Evolutionary conservation across 192 early-diverging fungal species (phyloP), one percentile per base, ranked within the genome.

Genomic region (Coemansia sp.): DNA sequence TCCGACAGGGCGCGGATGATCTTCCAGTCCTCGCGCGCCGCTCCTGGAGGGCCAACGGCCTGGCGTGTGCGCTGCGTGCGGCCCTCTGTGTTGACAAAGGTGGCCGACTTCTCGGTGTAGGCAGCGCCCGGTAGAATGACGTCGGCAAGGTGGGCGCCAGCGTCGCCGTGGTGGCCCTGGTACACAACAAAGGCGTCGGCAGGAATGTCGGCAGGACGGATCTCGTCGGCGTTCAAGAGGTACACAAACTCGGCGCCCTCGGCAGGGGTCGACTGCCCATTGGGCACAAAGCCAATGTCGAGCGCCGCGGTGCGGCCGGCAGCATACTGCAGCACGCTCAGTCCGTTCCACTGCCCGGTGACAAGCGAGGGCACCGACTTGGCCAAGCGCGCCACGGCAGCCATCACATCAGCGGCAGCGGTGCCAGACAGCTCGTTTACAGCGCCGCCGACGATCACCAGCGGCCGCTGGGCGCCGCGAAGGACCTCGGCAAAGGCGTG

Each of bases 101-200:
- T 98, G 14, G 87, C 91, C 22, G 81, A 69, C 83, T 98, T 98
- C 67, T 98, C 96, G 4, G 94, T 98, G 64, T 95, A 98, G 6
- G 94, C 92, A 1, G 94, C 80, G 29, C 88, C 94, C 9, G 96
- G 96, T 55, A 98, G 81, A 49, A 98, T 87, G 25, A 98, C 92
- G 74, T 98, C 92, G 24, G 96, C 96, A 37, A 86, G 87, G 50
- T 90, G 83, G 6, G 96, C 96, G 44, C 96, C 96, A 24, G 79
- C 81, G 75, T 98, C 96, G 62, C 96, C 96, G 75, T 98, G 96
- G 80, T 98, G 96, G 23, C 96, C 96, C 80, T 98, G 96, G 80
- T 98, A 98, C 27, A 98, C 93, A 18, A 98, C 94, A 76, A 98
- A 98, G 9, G 94, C 89, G 58, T 88, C 80, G 58, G 83, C 80